A percentile compares a stretch with the other conserved stretches of the same genome.
Evolutionary conservation across 192 early-diverging fungal genomes (phyloP).

Genomic region (Entomortierella beljakovae): DNA sequence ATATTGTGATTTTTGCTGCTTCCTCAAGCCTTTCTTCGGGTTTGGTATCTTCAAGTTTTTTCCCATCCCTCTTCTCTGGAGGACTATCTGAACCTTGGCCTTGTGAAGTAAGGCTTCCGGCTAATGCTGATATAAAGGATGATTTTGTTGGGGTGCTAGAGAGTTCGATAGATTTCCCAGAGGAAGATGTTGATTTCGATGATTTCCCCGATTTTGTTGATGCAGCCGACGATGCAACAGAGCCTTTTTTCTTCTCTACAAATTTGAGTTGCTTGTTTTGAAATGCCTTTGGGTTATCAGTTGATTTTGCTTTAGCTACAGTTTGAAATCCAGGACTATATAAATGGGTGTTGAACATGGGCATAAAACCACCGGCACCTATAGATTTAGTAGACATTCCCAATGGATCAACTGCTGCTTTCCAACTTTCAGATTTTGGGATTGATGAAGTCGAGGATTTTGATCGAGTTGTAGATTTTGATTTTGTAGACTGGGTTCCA

Average conservation of each 20-base stretch:
- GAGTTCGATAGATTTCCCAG: slow-evolving; percentile 21
- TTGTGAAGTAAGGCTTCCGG: neutral
- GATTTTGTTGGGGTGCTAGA: slow-evolving; percentile 24
- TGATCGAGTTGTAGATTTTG: slow-evolving; percentile 25
- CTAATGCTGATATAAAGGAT: slow-evolving; percentile 14
- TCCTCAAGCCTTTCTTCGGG: neutral
- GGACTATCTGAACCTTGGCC: neutral
- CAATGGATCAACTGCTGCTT: slow-evolving; percentile 21
- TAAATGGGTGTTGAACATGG: slow-evolving; percentile 25
- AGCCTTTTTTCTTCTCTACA: slow-evolving; percentile 25
- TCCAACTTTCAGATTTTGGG: slow-evolving; percentile 19
- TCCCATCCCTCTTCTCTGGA: neutral
- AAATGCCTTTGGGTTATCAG: slow-evolving; percentile 17
- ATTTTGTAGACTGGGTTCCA: slow-evolving; percentile 19
- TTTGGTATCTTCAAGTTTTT: neutral
- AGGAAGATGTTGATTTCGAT: slow-evolving; percentile 1
- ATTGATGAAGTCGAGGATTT: slow-evolving; percentile 16
- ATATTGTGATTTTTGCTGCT: neutral
- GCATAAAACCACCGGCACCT: slow-evolving; percentile 5
- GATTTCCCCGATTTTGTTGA: slow-evolving; percentile 32
- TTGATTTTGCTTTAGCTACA: neutral
- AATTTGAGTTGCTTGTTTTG: slow-evolving; percentile 28
- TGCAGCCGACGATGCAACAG: slow-evolving; percentile 9
- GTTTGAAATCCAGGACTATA: slow-evolving; percentile 23
- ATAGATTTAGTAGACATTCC: slow-evolving; percentile 34